Evolutionary conservation across 2,329 filamentous ascomycete species (phyloP).

Genomic region (Ceratocystis papillata): DNA sequence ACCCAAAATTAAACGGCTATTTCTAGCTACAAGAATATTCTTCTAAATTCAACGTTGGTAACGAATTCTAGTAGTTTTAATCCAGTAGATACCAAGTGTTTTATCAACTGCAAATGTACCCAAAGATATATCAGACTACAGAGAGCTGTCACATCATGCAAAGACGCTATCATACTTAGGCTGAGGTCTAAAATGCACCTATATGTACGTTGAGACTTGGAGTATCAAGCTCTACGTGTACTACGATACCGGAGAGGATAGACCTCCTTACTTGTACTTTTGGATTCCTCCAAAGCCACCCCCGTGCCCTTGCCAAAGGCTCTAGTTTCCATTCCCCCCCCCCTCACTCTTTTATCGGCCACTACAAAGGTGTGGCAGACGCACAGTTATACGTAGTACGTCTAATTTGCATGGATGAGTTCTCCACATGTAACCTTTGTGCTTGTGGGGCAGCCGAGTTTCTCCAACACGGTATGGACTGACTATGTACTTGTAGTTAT

Average conservation of each 20-base stretch:
- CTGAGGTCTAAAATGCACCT: not conserved
- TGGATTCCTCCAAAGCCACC: too few species aligned
- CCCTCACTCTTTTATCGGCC: too few species aligned
- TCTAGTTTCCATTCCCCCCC: too few species aligned
- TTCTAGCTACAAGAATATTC: not conserved
- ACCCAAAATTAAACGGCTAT: not conserved
- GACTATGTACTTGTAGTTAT: not conserved
- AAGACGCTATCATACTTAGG: not conserved
- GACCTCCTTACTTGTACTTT: too few species aligned
- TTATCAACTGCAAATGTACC: not conserved
- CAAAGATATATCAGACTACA: too few species aligned
- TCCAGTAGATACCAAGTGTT: not conserved
- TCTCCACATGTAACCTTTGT: not conserved
- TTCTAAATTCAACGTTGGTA: not conserved
- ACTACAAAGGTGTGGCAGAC: too few species aligned
- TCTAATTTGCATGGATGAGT: not conserved
- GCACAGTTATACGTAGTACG: too few species aligned
- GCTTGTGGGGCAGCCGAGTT: conserved; percentile 1
- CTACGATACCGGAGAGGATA: too few species aligned
- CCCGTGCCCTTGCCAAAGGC: too few species aligned
- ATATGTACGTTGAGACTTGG: too few species aligned
- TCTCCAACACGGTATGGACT: not conserved
- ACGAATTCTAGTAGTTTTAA: not conserved
- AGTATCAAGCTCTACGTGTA: too few species aligned
- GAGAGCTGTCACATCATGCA: not conserved